Conservation (phyloP, 1,284 basidiomycete genomes). For the Trametes versicolor region DNA sequence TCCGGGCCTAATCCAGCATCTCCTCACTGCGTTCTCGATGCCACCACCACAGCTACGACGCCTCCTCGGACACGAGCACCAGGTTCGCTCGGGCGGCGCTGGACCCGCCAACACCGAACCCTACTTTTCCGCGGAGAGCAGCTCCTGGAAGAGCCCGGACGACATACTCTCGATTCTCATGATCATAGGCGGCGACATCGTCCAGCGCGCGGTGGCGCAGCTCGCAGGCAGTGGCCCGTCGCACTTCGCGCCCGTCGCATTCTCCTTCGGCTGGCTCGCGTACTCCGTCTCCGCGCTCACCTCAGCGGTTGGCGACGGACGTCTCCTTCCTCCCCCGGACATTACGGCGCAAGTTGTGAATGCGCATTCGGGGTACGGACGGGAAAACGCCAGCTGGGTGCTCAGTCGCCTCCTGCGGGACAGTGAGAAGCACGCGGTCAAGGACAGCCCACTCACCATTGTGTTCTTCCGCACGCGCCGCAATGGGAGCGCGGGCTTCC, state of each 20-base stretch:
- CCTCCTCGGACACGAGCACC: constrained; percentile 3
- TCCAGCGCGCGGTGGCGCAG: constrained; percentile 46
- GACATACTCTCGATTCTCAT: constrained; percentile 45
- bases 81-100: background rate
- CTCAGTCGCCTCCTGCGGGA: constrained; percentile 46
- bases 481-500: constrained; percentile 31
- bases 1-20: background rate
- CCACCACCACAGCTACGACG: constrained; percentile 24
- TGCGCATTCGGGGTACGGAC: constrained; percentile 39
- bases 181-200: constrained; percentile 49
- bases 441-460: constrained; percentile 35
- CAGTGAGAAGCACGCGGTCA: constrained; percentile 30
- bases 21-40: constrained; percentile 10
- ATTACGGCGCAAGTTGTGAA: constrained; percentile 41
- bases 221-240: constrained; percentile 39
- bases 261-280: constrained; percentile 51
- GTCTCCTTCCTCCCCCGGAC: constrained; percentile 45
- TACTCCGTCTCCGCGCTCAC: constrained; percentile 46
- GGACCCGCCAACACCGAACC: constrained; percentile 9
- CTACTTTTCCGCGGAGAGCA: constrained; percentile 31
- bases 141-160: constrained; percentile 44
- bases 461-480: constrained; percentile 33
- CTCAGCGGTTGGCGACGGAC: constrained; percentile 41
- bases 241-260: constrained; percentile 46
- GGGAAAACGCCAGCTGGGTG: constrained; percentile 44